Evolutionary conservation across 805 yeast species (phyloP), one percentile per base, ranked within the genome.

Genomic region (Zygotorulaspora sp.): DNA sequence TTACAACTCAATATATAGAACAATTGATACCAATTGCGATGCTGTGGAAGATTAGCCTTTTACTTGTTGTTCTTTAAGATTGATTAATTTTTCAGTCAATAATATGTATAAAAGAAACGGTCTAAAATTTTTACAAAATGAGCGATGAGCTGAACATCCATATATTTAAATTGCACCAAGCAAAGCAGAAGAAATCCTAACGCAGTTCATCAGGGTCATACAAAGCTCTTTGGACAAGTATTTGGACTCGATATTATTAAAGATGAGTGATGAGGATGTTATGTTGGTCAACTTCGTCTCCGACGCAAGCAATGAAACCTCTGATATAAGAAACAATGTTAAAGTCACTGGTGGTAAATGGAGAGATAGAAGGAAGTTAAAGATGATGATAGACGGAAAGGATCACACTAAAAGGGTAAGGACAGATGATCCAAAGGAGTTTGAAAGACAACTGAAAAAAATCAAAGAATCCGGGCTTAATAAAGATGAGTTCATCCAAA

Each of bases 331-430:
- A 2, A 40, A 56, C 11, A 41, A 55, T 2, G 47, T 65, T 5
- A 77, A 72, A 53, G 72, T 78, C 2, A 67, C 74, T 2, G 90
- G 90, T 24, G 95, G 94, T 11, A 73, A 72, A 47, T 86, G 95
- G 95, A 80, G 75, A 50, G 94, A 86, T 40, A 72, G 95, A 45
- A 67, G 92, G 50, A 77, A 75, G 55, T 64, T 75, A 41, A 78
- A 76, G 52, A 54, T 55, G 50, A 67, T 73, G 51, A 59, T 70
- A 38, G 55, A 68, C 25, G 81, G 78, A 19, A 67, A 74, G 46
- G 56, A 58, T 5, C 44, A 64, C 32, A 37, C 17, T 7, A 37
- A 30, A 13, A 48, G 44, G 25, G 36, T 48, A 29, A 24, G 23
- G 22, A 11, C 20, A 4, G 42, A 40, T 9, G 28, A 30, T 5